Conservation (phyloP, 2,329 filamentous ascomycete genomes). For the Aureobasidium uvarum region DNA sequence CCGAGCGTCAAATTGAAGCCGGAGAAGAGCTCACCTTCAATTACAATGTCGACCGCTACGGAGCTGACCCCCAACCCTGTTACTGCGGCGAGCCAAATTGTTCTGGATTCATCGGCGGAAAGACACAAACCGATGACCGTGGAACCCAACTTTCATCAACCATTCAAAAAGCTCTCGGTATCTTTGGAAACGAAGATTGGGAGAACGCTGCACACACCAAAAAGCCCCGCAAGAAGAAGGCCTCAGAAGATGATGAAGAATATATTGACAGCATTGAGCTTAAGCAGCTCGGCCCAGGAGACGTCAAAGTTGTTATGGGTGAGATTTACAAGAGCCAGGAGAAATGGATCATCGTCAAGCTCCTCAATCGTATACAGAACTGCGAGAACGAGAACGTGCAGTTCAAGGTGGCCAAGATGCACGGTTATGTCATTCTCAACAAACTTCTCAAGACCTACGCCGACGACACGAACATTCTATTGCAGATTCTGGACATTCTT, state of each 20-base stretch:
- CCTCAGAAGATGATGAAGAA: constrained; percentile 87
- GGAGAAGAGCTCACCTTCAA: constrained; percentile 98
- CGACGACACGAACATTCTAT: constrained; percentile 83
- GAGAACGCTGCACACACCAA: constrained; percentile 77
- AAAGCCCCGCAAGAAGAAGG: constrained; percentile 89
- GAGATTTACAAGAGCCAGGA: constrained; percentile 97
- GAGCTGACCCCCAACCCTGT: constrained; percentile 92
- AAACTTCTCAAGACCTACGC: constrained; percentile 80
- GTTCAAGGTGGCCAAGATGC: constrained; percentile 89
- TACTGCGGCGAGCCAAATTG: constrained; percentile 96
- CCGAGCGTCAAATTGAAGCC: constrained; percentile 74
- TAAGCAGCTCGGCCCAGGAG: constrained; percentile 73
- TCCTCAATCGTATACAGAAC: constrained; percentile 82
- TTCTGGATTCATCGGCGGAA: constrained; percentile 93
- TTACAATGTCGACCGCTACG: constrained; percentile 98
- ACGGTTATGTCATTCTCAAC: constrained; percentile 94
- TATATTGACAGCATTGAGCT: constrained; percentile 88
- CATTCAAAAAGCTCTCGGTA: constrained; percentile 84
- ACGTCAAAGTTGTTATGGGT: constrained; percentile 92
- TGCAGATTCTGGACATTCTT: constrained; percentile 87
- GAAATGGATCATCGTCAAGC: constrained; percentile 98
- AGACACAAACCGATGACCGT: constrained; percentile 86
- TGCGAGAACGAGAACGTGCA: constrained; percentile 84
- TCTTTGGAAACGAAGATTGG: constrained; percentile 90
- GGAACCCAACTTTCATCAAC: constrained; percentile 88